Base-by-base conservation (phyloP, 768 basidiomycete species). In the Austroboletus festivus region DNA sequence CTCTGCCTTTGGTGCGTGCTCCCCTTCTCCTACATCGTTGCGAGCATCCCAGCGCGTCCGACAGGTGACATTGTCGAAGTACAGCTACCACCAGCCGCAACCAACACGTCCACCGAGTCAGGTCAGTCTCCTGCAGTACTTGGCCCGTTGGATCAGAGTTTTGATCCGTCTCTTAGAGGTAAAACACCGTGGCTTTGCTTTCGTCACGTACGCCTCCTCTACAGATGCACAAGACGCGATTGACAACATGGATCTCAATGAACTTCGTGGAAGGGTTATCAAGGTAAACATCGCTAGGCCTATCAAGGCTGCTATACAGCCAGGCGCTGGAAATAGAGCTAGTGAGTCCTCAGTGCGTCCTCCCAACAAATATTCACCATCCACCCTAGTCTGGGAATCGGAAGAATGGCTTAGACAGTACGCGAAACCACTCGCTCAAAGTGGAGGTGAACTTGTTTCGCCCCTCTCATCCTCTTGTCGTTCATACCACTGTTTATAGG, bases 171-270 rank as follows among this genome's bases (percentile, higher is more conserved):
- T 18, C 26, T 11, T 50, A 87, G 87, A 86, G 52, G 69, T 70
- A n/a, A 91, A 88, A 71, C 90, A 92, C 66, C 83, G 93, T 38
- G 95, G 94, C 10, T 97, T 93, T 71, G 95, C 86, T 9, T 97
- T 97, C 63, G 81, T 97, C 41, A 93, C 93, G 2, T 98, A 81
- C 64, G 71, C 82, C 11, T 86, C 85, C 7, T 64, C 87, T 9
- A 78, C 79, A 20, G 92, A 95, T 68, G 93, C 95, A 5, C 87
- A 90, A 62, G 94, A 97, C 65, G 95, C 95, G 23, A 95, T 97
- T 52, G 95, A 98, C 75, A 98, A 98, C 71, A 97, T 93, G 90
- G 93, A 98, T 68, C 73, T 94, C 69, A 96, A 95, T 61, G 93
- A 94, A 64, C 74, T 89, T 50, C 77, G 73, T 42, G 91, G 84